Percentiles rank a stretch among this genome's conserved stretches.
Evolutionary conservation across 306 rosid species (phyloP).

Genomic region (Spatholobus suberectus): DNA sequence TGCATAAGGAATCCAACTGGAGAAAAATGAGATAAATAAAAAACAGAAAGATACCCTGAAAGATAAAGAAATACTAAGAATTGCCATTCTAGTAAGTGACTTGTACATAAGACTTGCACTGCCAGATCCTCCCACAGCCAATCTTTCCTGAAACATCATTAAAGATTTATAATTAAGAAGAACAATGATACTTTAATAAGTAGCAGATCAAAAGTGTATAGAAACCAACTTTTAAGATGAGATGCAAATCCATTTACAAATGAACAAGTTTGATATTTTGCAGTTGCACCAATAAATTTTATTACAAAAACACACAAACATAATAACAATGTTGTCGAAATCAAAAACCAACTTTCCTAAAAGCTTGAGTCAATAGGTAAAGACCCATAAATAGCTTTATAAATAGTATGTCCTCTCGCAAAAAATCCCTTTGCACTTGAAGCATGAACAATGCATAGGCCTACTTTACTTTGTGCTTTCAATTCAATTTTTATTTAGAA

Average conservation of each 20-base stretch:
- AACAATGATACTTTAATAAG: slow-evolving; percentile 19
- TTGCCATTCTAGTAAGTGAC: slow-evolving; percentile 77
- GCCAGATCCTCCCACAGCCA: slow-evolving; percentile 52
- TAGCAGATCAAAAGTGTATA: not conserved
- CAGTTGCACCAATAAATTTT: not conserved
- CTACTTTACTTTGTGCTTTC: not conserved
- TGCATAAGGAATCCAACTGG: slow-evolving; percentile 13
- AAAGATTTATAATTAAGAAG: slow-evolving; percentile 44
- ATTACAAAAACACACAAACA: not conserved
- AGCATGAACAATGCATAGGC: not conserved
- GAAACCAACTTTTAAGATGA: not conserved
- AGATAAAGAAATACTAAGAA: slow-evolving; percentile 74
- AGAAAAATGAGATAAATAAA: slow-evolving; percentile 22
- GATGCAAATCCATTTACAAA: not conserved
- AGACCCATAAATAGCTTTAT: not conserved
- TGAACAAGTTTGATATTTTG: slow-evolving; percentile 18
- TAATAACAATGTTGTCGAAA: not conserved
- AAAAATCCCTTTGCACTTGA: not conserved
- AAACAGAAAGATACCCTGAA: slow-evolving; percentile 57
- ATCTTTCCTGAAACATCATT: slow-evolving; percentile 61
- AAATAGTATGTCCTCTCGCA: not conserved
- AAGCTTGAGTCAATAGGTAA: not conserved
- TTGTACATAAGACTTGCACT: slow-evolving; percentile 54
- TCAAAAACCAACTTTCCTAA: not conserved
- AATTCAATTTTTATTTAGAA: not conserved